Evolutionary conservation across 2,329 filamentous ascomycete genomes (phyloP).

Genomic region (Fusarium oligoseptatum): DNA sequence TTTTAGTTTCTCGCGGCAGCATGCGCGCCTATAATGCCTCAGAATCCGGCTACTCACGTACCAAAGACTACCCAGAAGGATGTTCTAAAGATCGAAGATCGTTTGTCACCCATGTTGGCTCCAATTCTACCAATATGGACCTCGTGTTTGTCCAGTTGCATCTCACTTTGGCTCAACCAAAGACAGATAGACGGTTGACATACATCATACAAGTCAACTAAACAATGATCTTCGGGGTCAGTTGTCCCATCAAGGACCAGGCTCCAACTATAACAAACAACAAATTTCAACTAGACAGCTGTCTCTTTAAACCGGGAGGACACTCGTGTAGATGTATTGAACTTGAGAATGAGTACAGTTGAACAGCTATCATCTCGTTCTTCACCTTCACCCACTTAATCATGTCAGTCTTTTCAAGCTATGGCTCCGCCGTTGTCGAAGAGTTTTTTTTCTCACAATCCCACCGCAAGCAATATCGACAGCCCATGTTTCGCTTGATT

Average conservation of each 20-base stretch:
- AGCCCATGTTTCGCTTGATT: too few relatives aligned
- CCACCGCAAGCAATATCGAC: neutral
- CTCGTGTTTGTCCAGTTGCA: neutral
- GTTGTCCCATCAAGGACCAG: too few relatives aligned
- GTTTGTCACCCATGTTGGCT: neutral
- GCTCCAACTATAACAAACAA: too few relatives aligned
- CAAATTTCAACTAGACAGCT: neutral
- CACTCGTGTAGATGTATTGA: neutral
- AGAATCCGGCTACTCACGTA: neutral
- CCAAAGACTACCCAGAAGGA: too few relatives aligned
- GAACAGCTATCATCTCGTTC: neutral
- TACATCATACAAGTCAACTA: neutral
- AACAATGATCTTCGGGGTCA: too few relatives aligned
- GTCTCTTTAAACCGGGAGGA: neutral
- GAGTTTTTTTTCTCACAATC: neutral
- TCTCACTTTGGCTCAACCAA: neutral
- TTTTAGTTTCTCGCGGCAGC: neutral
- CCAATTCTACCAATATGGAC: neutral
- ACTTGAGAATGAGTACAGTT: neutral
- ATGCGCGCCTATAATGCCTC: neutral
- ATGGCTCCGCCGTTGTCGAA: neutral
- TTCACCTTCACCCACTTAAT: neutral
- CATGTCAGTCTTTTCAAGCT: neutral
- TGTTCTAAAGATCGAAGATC: neutral
- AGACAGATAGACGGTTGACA: neutral